These are phyloP conservation scores for Petunia secreta DNA, from an alignment of 257 asterid genomes.

Conservation along the genomic window DNA sequence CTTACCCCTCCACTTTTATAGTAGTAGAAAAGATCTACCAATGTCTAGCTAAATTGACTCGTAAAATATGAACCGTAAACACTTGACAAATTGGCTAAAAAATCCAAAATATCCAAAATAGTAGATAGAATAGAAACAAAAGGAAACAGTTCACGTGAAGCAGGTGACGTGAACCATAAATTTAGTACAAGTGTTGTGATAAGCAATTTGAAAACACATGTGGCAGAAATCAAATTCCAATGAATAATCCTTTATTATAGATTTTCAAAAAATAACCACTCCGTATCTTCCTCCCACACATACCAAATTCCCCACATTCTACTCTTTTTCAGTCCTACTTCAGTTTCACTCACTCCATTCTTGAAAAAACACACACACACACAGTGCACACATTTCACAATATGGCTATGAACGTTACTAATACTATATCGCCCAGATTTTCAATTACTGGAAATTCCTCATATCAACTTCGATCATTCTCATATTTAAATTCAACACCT, in stretches of 20 bases:
- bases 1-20: neutral
- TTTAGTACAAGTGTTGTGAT: neutral
- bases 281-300: neutral
- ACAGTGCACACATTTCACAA: neutral
- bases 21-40: neutral
- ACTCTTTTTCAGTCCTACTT: neutral
- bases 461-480: neutral
- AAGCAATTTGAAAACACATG: neutral
- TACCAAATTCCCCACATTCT: neutral
- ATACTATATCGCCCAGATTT: neutral
- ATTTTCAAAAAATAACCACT: neutral
- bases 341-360: neutral
- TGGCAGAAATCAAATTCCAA: neutral
- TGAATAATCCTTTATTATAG: neutral
- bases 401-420: conserved; percentile 5
- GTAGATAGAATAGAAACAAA: neutral
- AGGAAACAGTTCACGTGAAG: conserved; percentile 33
- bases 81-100: no score
- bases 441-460: neutral
- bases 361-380: neutral
- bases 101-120: neutral
- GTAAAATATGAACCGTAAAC: neutral
- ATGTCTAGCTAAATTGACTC: neutral
- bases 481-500: conserved; percentile 30
- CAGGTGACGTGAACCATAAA: neutral